Evolutionary conservation across 805 yeast genomes (phyloP).

Genomic region (Cyberlindnera galapagoensis): DNA sequence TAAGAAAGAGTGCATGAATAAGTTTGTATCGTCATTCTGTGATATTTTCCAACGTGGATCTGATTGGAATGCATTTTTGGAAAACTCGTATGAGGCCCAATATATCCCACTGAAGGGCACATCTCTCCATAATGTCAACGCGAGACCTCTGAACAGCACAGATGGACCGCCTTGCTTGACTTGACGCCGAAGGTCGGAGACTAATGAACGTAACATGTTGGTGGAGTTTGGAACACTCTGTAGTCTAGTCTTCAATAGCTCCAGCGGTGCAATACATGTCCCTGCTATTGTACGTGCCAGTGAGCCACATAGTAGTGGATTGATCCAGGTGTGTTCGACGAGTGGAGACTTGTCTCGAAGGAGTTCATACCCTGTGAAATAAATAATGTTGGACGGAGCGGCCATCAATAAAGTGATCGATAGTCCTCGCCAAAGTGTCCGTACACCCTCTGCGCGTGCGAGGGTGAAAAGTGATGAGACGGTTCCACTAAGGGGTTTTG

Average conservation of each 20-base stretch:
- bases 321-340: slow-evolving; percentile 32
- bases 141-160: slow-evolving; percentile 76
- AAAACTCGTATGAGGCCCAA: slow-evolving; percentile 80
- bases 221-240: slow-evolving; percentile 71
- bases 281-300: slow-evolving; percentile 80
- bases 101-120: slow-evolving; percentile 95
- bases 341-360: slow-evolving; percentile 71
- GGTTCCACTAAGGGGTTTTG: slow-evolving; percentile 48
- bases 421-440: slow-evolving; percentile 85
- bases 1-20: slow-evolving; percentile 59
- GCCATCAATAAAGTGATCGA: slow-evolving; percentile 82
- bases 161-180: slow-evolving; percentile 49
- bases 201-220: slow-evolving; percentile 32
- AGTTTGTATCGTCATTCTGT: slow-evolving; percentile 27
- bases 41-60: slow-evolving; percentile 4
- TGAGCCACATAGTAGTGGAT: slow-evolving; percentile 83
- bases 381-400: slow-evolving; percentile 86
- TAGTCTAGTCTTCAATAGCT: slow-evolving; percentile 77
- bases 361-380: slow-evolving; percentile 89
- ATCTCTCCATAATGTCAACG: slow-evolving; percentile 91
- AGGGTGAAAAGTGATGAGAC: slow-evolving; percentile 67
- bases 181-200: slow-evolving; percentile 47
- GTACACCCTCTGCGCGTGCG: slow-evolving; percentile 62
- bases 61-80: slow-evolving; percentile 22
- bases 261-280: slow-evolving; percentile 79